Percentiles rank a stretch among this genome's conserved stretches.
These are phyloP conservation scores for Rhizopus sp. DNA, from an alignment of 371 early-diverging fungal species.

Conservation along the genomic window DNA sequence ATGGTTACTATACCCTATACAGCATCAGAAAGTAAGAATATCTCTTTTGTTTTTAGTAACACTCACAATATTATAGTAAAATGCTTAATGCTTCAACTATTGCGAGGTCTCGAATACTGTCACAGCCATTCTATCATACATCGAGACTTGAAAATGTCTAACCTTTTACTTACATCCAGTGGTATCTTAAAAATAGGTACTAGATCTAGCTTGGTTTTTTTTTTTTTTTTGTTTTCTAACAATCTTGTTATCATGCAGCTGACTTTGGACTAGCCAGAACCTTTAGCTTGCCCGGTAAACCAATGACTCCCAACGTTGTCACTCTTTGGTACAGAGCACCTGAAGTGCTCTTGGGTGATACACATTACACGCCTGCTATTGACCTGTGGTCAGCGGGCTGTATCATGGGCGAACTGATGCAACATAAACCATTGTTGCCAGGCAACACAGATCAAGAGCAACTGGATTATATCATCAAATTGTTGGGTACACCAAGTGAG, in stretches of 20 bases:
- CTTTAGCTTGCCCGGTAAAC: slow-evolving; percentile 61
- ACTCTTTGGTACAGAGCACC: slow-evolving; percentile 97
- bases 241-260: slow-evolving; percentile 46
- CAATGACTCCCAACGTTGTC: slow-evolving; percentile 93
- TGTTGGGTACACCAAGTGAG: slow-evolving; percentile 81
- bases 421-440: slow-evolving; percentile 76
- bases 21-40: slow-evolving; percentile 55
- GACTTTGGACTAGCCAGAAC: slow-evolving; percentile 92
- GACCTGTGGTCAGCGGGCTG: slow-evolving; percentile 95
- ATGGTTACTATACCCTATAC: slow-evolving; percentile 61
- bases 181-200: slow-evolving; percentile 79
- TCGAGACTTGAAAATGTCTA: slow-evolving; percentile 87
- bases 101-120: slow-evolving; percentile 77
- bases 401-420: slow-evolving; percentile 82
- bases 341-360: slow-evolving; percentile 83
- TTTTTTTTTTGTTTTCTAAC: neutral
- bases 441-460: slow-evolving; percentile 84
- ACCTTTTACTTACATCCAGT: slow-evolving; percentile 70
- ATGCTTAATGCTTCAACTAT: slow-evolving; percentile 77
- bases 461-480: slow-evolving; percentile 68
- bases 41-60: neutral
- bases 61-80: slow-evolving; percentile 56
- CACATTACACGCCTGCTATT: slow-evolving; percentile 78
- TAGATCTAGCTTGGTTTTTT: too few relatives aligned
- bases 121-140: slow-evolving; percentile 79